Evolutionary conservation across 805 yeast species (phyloP), one percentile per base, ranked within the genome.

Genomic region (Barnettozyma botsteinii): DNA sequence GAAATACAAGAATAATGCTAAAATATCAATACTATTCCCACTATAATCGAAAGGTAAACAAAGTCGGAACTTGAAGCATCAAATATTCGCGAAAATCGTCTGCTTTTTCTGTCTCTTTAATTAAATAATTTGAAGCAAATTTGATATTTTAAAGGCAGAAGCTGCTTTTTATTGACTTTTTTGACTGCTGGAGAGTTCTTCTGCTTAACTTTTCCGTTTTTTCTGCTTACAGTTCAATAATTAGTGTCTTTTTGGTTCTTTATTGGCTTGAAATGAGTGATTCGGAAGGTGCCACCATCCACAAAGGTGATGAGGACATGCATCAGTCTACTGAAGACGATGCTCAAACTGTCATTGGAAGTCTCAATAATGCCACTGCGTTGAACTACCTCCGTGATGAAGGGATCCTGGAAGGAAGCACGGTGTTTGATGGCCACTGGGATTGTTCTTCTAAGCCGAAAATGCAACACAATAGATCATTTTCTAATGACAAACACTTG

Each of bases 401-500:
- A 33, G 52, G 54, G 3, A 19, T 48, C 14, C 29, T 54, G 22
- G 58, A 57, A 22, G 59, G 59, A 10, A 40, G 53, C 22, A 53
- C 60, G 3, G 49, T 53, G 3, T 38, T 47, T 31, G 56, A 55
- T 27, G 57, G 57, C 5, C 49, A 54, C 14, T 34, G 36, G 21
- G 39, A 33, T 2, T 35, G 30, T 7, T 21, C 33, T 11, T 22
- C 41, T 9, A 47, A 37, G n/a, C 43, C 47, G 1, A 31, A 30
- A 10, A 25, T 32, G 5, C 29, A 28, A 10, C 56, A 56, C 33
- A 33, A 30, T 22, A 45, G 56, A 42, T 52, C 58, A 4, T 39
- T 47, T 18, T 60, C 62, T 7, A 57, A 59, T 23, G 62, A 59
- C 32, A 53, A 48, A 17, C 60, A 67, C n/a, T 52, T 69, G 44